phyloP scores from a whole-genome alignment of 2,329 filamentous ascomycete species.

The Penicillium sp. region DNA sequence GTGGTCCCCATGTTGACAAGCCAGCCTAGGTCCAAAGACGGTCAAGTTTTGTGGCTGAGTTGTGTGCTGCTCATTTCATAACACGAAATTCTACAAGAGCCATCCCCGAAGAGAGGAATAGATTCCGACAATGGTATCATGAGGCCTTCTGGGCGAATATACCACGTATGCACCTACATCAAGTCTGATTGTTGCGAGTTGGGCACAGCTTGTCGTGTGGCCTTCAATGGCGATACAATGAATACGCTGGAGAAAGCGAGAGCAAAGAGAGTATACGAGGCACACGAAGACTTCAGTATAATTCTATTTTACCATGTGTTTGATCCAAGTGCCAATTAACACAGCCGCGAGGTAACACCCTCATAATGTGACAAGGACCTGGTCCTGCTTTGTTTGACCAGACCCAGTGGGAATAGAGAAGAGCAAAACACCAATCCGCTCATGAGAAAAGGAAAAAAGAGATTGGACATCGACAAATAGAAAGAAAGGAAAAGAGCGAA shows the following conservation, averaged over 20 bases:
- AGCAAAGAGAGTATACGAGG: neutral
- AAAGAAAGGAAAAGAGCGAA: constrained; percentile 8
- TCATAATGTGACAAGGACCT: neutral
- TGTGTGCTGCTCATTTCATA: too few species aligned
- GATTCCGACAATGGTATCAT: neutral
- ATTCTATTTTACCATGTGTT: neutral
- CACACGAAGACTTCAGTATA: neutral
- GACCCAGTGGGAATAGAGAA: constrained; percentile 1
- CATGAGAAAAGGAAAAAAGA: constrained; percentile 8
- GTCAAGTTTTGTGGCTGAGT: too few species aligned
- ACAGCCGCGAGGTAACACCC: neutral
- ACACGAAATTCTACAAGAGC: too few species aligned
- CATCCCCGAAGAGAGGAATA: too few species aligned
- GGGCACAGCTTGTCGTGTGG: neutral
- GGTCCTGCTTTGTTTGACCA: neutral
- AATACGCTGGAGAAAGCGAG: too few species aligned
- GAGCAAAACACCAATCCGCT: constrained; percentile 23
- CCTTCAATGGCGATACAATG: too few species aligned
- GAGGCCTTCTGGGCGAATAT: neutral
- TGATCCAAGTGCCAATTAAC: neutral
- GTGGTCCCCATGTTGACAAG: neutral
- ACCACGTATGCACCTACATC: too few species aligned
- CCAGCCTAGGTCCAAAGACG: too few species aligned
- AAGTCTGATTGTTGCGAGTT: neutral
- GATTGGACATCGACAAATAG: neutral